Conservation (phyloP, 1,284 basidiomycete genomes). For the Vanrija pseudolonga region DNA sequence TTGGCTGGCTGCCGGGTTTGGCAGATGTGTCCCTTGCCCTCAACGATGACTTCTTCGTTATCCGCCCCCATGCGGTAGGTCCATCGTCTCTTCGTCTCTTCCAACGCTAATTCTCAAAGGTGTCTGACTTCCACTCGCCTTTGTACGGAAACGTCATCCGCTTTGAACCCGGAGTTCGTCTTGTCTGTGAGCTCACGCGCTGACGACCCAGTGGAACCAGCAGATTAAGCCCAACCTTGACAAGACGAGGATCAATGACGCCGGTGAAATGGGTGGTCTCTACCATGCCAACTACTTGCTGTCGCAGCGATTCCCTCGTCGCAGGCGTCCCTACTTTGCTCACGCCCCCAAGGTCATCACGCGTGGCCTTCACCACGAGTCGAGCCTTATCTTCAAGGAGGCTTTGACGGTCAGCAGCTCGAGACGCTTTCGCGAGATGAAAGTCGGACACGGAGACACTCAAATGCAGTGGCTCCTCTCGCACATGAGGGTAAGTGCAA, state of each 20-base stretch:
- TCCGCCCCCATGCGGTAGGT: slow-evolving; percentile 13
- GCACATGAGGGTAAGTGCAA: slow-evolving; percentile 25
- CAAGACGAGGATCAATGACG: slow-evolving; percentile 28
- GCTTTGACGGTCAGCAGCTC: slow-evolving; percentile 28
- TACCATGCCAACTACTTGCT: slow-evolving; percentile 44
- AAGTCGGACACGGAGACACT: slow-evolving; percentile 34
- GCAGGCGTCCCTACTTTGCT: slow-evolving; percentile 42
- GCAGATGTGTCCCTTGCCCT: slow-evolving; percentile 36
- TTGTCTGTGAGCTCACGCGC: background rate
- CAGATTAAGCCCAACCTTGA: slow-evolving; percentile 39
- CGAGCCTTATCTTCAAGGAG: slow-evolving; percentile 43
- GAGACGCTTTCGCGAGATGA: slow-evolving; percentile 39
- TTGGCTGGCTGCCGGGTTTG: slow-evolving; percentile 44
- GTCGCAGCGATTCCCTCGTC: slow-evolving; percentile 39
- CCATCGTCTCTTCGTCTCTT: slow-evolving; percentile 1
- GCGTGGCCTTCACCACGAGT: slow-evolving; percentile 42
- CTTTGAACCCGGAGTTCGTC: slow-evolving; percentile 29
- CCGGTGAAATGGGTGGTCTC: slow-evolving; percentile 41
- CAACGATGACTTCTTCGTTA: slow-evolving; percentile 46
- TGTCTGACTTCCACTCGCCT: slow-evolving; percentile 43
- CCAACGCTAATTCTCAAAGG: no score
- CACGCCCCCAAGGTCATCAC: slow-evolving; percentile 46
- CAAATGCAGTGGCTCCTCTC: slow-evolving; percentile 45
- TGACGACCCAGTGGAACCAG: slow-evolving; percentile 23
- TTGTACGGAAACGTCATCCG: slow-evolving; percentile 44